Evolutionary conservation across 2,329 filamentous ascomycete genomes (phyloP), one percentile per base, ranked within the genome.

Genomic region (Beauveria sp.): DNA sequence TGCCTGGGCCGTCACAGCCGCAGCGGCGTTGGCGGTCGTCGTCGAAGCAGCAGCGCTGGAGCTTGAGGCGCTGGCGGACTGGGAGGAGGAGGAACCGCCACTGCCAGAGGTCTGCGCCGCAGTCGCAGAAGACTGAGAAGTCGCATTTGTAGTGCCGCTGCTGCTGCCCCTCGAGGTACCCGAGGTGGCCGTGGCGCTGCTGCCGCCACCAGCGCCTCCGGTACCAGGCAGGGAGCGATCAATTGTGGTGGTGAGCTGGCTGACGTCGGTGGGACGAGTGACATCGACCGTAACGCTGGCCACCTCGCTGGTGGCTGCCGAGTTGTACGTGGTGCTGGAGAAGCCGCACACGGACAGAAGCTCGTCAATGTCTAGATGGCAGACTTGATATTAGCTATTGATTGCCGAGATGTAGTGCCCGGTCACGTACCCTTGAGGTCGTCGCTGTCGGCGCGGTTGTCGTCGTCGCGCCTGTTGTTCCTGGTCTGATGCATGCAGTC

Each of bases 191-290:
- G 38, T 45, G 56, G 20, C 46, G 42, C 40, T 53, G 50, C 24
- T 22, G 51, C 42, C 45, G 22, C 20, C 24, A 9, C 50, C 43
- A 24, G n/a, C 30, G 34, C 51, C 51, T 9, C 51, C 58, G 4
- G 12, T 28, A 18, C 28, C 51, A 34, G 51, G 50, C 22, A 34
- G n/a, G 20, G 10, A 12, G 42, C 40, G n/a, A 38, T 65, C 54
- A 58, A 75, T 67, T 43, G 74, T 75, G 24, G 71, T 75, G 38
- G 73, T 75, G 60, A 75, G 65, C 65, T 76, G 71, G 49, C 54
- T 68, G 28, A 69, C 62, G 54, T 70, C 68, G 9, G 70, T 75
- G n/a, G 71, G 68, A 16, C 66, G 66, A 12, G 67, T 68, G 38
- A 70, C 74, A 9, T 66, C 60, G 52, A 75, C 73, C 9, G 67